Evolutionary conservation across 2,329 filamentous ascomycete genomes (phyloP).

Genomic region (Talaromyces rugulosus): DNA sequence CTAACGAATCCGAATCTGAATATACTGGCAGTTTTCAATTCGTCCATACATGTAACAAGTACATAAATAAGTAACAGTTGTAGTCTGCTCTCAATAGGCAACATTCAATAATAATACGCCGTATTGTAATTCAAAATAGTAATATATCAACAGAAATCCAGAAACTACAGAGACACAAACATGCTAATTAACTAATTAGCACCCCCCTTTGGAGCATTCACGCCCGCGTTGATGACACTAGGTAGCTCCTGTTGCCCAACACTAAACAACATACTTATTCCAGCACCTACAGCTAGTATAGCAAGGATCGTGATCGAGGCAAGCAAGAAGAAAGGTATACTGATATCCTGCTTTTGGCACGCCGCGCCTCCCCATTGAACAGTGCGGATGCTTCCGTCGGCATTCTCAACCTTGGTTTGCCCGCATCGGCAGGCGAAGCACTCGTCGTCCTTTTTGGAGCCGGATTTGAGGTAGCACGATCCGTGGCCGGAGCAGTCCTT

Average conservation of each 20-base stretch:
- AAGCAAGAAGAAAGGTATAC: slow-evolving; percentile 83
- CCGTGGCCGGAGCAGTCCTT: slow-evolving; percentile 81
- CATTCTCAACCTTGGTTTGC: slow-evolving; percentile 49
- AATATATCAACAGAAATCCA: background rate
- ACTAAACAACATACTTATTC: slow-evolving; percentile 72
- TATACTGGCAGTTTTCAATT: background rate
- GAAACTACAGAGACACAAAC: background rate
- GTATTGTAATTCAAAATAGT: background rate
- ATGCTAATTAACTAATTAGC: slow-evolving; percentile 19
- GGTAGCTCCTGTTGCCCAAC: slow-evolving; percentile 86
- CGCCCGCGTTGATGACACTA: slow-evolving; percentile 92
- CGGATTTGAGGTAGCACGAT: slow-evolving; percentile 65
- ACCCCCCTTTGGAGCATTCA: slow-evolving; percentile 61
- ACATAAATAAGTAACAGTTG: background rate
- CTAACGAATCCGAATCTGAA: background rate
- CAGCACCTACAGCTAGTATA: slow-evolving; percentile 63
- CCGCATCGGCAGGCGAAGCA: slow-evolving; percentile 81
- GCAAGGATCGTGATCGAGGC: slow-evolving; percentile 68
- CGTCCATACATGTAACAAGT: background rate
- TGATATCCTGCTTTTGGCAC: slow-evolving; percentile 90
- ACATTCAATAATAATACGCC: background rate
- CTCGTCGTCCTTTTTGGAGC: slow-evolving; percentile 36
- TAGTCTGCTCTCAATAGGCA: background rate
- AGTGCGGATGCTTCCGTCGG: slow-evolving; percentile 53
- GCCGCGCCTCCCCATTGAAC: slow-evolving; percentile 77